Evolutionary conservation across 1,139 yeast species (phyloP).

Genomic region (Suhomyces terraborum): DNA sequence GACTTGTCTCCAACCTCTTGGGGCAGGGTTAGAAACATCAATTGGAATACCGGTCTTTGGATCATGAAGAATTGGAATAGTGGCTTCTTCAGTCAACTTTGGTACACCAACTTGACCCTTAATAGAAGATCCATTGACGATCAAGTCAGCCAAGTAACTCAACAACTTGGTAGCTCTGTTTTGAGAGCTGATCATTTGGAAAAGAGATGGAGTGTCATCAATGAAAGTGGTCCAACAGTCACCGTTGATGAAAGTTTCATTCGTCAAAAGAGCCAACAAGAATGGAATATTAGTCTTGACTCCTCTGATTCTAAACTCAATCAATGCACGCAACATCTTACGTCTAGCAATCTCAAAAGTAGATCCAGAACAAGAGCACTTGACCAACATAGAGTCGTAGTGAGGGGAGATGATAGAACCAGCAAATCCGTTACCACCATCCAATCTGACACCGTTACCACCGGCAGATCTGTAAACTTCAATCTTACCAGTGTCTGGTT

Average conservation of each 20-base stretch:
- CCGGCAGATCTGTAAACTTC: slow-evolving; percentile 99
- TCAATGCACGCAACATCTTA: slow-evolving; percentile 94
- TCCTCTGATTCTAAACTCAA: slow-evolving; percentile 98
- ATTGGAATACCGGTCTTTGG: slow-evolving; percentile 54
- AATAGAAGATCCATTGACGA: slow-evolving; percentile 92
- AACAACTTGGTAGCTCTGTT: slow-evolving; percentile 95
- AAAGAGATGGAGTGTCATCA: slow-evolving; percentile 94
- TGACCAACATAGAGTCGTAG: slow-evolving; percentile 97
- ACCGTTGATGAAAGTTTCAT: slow-evolving; percentile 86
- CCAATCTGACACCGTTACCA: slow-evolving; percentile 98
- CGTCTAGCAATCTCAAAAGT: slow-evolving; percentile 96
- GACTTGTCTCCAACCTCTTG: slow-evolving; percentile 90
- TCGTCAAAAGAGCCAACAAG: slow-evolving; percentile 86
- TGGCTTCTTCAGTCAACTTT: slow-evolving; percentile 72
- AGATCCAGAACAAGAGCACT: slow-evolving; percentile 95
- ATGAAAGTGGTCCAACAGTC: slow-evolving; percentile 98
- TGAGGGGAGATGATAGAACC: slow-evolving; percentile 97
- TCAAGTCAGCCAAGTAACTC: slow-evolving; percentile 86
- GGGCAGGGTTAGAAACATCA: slow-evolving; percentile 61
- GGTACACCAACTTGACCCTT: slow-evolving; percentile 96
- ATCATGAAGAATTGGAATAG: slow-evolving; percentile 71
- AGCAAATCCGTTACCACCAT: slow-evolving; percentile 99
- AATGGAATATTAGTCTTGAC: slow-evolving; percentile 98
- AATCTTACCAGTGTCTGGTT: slow-evolving; percentile 97
- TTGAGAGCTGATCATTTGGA: slow-evolving; percentile 92